These are phyloP conservation scores for Paxillus rubicundulus DNA, from an alignment of 768 basidiomycete genomes.

Conservation along the genomic window DNA sequence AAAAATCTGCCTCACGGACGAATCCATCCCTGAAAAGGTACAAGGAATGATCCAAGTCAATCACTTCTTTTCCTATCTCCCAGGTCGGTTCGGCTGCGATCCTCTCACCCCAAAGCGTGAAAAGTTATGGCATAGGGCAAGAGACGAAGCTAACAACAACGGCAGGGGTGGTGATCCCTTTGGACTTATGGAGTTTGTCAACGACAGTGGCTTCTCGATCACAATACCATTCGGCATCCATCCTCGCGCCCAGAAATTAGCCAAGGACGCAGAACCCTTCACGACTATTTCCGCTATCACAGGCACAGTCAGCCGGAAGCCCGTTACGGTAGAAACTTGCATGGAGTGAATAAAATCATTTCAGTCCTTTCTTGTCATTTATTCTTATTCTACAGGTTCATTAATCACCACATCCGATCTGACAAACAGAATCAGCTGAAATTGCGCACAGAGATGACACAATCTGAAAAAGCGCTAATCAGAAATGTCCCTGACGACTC, in stretches of 20 bases:
- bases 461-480: slow-evolving; percentile 1
- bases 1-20: slow-evolving; percentile 9
- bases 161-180: slow-evolving; percentile 1
- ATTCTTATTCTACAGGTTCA: neutral
- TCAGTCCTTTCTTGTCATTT: neutral
- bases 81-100: neutral
- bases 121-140: slow-evolving; percentile 6
- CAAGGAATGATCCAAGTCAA: slow-evolving; percentile 19
- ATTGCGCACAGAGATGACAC: slow-evolving; percentile 3
- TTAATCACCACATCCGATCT: slow-evolving; percentile 2
- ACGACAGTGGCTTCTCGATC: slow-evolving; percentile 12
- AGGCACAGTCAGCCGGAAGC: neutral
- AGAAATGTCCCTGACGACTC: neutral
- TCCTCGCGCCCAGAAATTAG: neutral
- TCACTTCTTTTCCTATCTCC: slow-evolving; percentile 10
- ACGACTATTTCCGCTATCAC: slow-evolving; percentile 8
- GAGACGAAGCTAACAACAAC: neutral
- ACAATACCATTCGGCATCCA: slow-evolving; percentile 6
- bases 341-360: slow-evolving; percentile 5
- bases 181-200: slow-evolving; percentile 17
- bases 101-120: slow-evolving; percentile 10
- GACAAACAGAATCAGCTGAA: slow-evolving; percentile 1
- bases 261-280: slow-evolving; percentile 9
- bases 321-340: slow-evolving; percentile 12
- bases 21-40: slow-evolving; percentile 1